phyloP scores from a whole-genome alignment of 2,329 filamentous ascomycete genomes.

The Curvularia sp. region DNA sequence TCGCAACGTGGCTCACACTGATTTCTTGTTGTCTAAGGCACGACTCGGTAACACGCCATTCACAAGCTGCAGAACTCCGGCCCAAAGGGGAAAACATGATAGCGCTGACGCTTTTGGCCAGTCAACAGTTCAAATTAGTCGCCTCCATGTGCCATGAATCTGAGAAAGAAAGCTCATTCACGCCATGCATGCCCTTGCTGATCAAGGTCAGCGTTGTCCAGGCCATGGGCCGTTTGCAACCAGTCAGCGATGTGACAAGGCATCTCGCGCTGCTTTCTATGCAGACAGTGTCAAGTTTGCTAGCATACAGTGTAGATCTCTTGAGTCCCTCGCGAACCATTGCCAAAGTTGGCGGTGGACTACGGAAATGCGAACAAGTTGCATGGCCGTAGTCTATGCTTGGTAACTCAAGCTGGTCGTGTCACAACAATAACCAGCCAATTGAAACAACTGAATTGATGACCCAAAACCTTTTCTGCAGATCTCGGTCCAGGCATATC shows the following conservation, averaged over 20 bases:
- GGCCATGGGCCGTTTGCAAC: not conserved
- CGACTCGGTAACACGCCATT: not conserved
- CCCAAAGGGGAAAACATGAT: not conserved
- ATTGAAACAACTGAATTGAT: not conserved
- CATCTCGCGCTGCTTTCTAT: not conserved
- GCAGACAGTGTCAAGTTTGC: not conserved
- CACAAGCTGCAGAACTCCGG: not conserved
- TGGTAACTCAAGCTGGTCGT: not conserved
- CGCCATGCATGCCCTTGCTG: not conserved
- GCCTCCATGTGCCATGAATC: not conserved
- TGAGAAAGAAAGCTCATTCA: not conserved
- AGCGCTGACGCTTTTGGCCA: not conserved
- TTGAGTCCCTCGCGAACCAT: not conserved
- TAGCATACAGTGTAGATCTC: not conserved
- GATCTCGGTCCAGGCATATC: not conserved
- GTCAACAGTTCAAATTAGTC: not conserved
- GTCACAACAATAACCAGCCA: not conserved
- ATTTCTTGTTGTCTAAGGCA: not conserved
- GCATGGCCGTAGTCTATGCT: not conserved
- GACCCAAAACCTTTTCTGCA: not conserved
- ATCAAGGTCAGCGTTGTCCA: not conserved
- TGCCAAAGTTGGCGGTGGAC: not conserved
- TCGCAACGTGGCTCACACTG: not conserved
- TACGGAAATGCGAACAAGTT: constrained; percentile 6
- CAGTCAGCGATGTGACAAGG: not conserved